Evolutionary conservation across 2,329 filamentous ascomycete species (phyloP), one percentile per base, ranked within the genome.

Genomic region (Epichloe uncinata): DNA sequence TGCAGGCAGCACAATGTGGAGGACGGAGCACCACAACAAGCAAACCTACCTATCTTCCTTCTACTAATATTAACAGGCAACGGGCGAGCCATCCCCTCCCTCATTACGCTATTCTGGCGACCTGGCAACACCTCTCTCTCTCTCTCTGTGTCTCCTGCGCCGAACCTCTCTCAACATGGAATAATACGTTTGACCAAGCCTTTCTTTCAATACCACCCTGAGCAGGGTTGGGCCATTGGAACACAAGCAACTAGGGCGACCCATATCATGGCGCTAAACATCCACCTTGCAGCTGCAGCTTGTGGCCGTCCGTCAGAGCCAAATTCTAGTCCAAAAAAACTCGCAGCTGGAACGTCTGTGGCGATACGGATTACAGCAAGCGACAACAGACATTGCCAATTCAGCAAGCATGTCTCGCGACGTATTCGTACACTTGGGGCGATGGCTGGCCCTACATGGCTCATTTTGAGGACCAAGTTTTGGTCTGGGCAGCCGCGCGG

Each of bases 211-310:
- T 53, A 48, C 50, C 42, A 55, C 52, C 50, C 48, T 40, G 15
- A 48, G 40, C 53, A 52, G 52, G 53, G 53, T 52, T 52, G n/a
- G 30, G 33, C 44, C 15, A 36, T 49, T 47, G 50, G 48, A 49
- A 47, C 43, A 45, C 35, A 38, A 38, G 34, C 33, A 18, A 18
- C 30, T 37, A 34, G 42, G 49, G 46, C 38, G 40, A 45, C 45
- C 50, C 50, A 51, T 51, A 38, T 36, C 40, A 36, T 38, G 52
- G 50, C 52, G 50, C 50, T 44, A 50, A 50, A 30, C 34, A 30
- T 42, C 47, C 36, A 47, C 50, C 44, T 48, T 40, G 45, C 45
- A 37, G 22, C 38, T 41, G 47, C 46, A 45, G 35, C 26, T 36
- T 15, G 38, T 47, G 33, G 33, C 38, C 30, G 9, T 30, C 30